phyloP scores from a whole-genome alignment of 1,139 yeast species.

The Taphrina pruni region DNA sequence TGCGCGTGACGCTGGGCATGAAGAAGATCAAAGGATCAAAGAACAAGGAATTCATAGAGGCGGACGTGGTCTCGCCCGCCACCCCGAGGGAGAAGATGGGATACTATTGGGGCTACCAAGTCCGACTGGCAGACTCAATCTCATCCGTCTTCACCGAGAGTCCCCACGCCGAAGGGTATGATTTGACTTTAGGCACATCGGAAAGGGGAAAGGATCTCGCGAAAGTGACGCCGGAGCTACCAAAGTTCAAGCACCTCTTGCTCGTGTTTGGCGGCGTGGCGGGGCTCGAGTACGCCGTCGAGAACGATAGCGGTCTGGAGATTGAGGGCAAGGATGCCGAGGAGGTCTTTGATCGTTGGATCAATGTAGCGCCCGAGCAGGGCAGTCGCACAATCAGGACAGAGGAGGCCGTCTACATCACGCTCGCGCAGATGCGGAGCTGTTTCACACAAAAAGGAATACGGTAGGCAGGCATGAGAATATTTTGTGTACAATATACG shows the following conservation, averaged over 20 bases:
- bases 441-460: slow-evolving; percentile 15
- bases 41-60: slow-evolving; percentile 37
- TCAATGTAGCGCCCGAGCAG: slow-evolving; percentile 40
- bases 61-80: slow-evolving; percentile 41
- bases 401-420: slow-evolving; percentile 42
- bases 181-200: slow-evolving; percentile 38
- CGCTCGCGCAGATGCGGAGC: slow-evolving; percentile 39
- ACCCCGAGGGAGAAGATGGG: slow-evolving; percentile 43
- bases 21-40: slow-evolving; percentile 21
- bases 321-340: slow-evolving; percentile 39
- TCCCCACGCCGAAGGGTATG: slow-evolving; percentile 32
- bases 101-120: slow-evolving; percentile 44
- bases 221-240: slow-evolving; percentile 31
- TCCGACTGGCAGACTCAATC: slow-evolving; percentile 42
- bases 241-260: slow-evolving; percentile 39
- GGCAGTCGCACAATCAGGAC: slow-evolving; percentile 40
- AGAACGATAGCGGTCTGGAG: slow-evolving; percentile 36
- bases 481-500: background rate
- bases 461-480: slow-evolving; percentile 2
- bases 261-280: slow-evolving; percentile 43
- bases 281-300: slow-evolving; percentile 40
- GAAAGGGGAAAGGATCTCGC: slow-evolving; percentile 38
- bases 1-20: slow-evolving; percentile 35
- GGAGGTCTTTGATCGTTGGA: slow-evolving; percentile 43
- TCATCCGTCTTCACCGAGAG: slow-evolving; percentile 43